Percentiles rank a stretch among this genome's conserved stretches.
These are phyloP conservation scores for Geotrichum aggregatum DNA, from an alignment of 1,139 yeast genomes.

Conservation along the genomic window DNA sequence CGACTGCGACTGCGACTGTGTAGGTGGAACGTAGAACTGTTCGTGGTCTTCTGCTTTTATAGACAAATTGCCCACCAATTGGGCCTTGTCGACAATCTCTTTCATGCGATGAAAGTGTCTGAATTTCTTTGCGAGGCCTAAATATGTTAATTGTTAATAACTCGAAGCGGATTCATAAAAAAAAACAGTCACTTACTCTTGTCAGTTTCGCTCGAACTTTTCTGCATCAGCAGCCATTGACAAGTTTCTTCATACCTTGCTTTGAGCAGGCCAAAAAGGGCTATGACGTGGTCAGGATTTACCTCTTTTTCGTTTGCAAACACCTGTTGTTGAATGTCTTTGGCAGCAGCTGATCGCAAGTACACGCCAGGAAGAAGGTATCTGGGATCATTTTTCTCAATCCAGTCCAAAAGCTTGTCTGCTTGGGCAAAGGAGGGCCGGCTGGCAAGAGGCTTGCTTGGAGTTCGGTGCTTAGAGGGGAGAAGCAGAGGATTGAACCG, in stretches of 20 bases:
- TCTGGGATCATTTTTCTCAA: background rate
- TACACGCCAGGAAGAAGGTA: background rate
- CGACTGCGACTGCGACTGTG: background rate
- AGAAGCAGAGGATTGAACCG: background rate
- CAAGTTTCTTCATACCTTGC: conserved; percentile 2
- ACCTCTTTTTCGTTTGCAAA: background rate
- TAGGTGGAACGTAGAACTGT: conserved; percentile 7
- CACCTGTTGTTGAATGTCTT: background rate
- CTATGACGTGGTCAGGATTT: background rate
- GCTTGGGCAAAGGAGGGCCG: background rate
- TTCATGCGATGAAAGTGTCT: conserved; percentile 1
- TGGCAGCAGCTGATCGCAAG: background rate
- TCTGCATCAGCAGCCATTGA: conserved; percentile 8
- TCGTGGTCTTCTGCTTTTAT: conserved; percentile 1
- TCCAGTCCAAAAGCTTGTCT: conserved; percentile 6
- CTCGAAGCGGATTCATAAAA: background rate
- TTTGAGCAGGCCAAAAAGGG: background rate
- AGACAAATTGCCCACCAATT: background rate
- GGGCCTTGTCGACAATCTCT: background rate
- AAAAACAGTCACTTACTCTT: background rate
- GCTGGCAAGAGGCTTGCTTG: no score
- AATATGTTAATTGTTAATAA: background rate
- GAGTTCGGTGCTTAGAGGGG: background rate
- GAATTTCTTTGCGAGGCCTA: background rate
- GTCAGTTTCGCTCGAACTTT: conserved; percentile 2